These are phyloP conservation scores for Aspergillus indologenus DNA, from an alignment of 495 filamentous ascomycete genomes.

Conservation along the genomic window DNA sequence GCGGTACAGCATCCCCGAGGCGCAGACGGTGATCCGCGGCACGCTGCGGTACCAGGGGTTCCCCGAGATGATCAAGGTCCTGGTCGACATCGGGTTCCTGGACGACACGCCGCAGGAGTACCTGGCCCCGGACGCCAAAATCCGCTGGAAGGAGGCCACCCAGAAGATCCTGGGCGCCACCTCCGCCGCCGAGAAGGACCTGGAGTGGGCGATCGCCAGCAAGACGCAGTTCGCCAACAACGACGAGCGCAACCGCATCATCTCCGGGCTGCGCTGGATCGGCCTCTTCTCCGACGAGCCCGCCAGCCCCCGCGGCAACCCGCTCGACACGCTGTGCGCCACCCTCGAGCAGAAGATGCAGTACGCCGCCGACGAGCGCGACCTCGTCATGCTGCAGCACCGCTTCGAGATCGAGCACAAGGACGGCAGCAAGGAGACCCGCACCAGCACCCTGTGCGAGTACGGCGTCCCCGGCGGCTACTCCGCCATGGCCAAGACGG, in stretches of 20 bases:
- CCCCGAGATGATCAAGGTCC: constrained; percentile 78
- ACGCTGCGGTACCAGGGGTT: constrained; percentile 85
- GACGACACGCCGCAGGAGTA: constrained; percentile 58
- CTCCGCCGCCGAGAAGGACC: constrained; percentile 60
- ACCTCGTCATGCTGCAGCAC: constrained; percentile 87
- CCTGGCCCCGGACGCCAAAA: constrained; percentile 50
- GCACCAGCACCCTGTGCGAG: constrained; percentile 78
- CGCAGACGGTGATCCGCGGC: constrained; percentile 54
- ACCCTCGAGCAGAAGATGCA: constrained; percentile 90
- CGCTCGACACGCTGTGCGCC: constrained; percentile 85
- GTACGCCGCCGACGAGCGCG: constrained; percentile 79
- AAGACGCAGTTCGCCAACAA: constrained; percentile 68
- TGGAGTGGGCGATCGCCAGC: constrained; percentile 67
- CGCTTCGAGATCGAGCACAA: constrained; percentile 85
- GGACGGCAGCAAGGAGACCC: constrained; percentile 70
- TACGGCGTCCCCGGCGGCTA: constrained; percentile 83
- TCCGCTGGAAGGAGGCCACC: constrained; percentile 79
- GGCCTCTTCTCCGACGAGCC: constrained; percentile 78
- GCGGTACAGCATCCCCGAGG: constrained; percentile 87
- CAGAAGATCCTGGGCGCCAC: constrained; percentile 66
- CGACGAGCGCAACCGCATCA: constrained; percentile 72
- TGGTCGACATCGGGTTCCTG: constrained; percentile 87
- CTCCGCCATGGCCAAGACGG: constrained; percentile 85
- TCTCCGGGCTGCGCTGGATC: constrained; percentile 79
- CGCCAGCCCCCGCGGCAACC: constrained; percentile 73